Base-by-base conservation (phyloP, 352 stramenopile genomes). In the Thraustochytrium striatum region DNA sequence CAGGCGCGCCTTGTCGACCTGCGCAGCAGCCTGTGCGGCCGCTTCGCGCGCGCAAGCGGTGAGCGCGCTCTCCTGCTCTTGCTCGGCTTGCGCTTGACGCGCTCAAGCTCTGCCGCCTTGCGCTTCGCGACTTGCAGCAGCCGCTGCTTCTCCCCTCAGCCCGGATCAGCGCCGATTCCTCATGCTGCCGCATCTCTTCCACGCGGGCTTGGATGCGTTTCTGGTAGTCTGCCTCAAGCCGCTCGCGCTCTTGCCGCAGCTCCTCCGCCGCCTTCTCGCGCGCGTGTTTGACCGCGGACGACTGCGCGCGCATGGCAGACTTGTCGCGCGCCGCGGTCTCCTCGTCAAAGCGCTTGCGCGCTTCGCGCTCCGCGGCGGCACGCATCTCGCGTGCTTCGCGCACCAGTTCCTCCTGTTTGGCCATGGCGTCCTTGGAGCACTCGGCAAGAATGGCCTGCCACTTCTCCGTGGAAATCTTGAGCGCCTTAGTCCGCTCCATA, bases 381-480 rank as follows among this genome's bases (percentile, higher is more conserved):
- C 53, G 50, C 3, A 9, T 38, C 21, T 70, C 53, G 36, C 35
- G 35, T 3, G 59, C 65, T 32, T 75, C 65, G 11, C 16, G 33
- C 19, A 52, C 39, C 13, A 75, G 52, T 11, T 43, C 41, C 36
- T 75, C 65, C 50, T 75, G 65, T 28, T 75, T 43, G 32, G 28
- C 16, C 8, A 61, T 41, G 16, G 9, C n/a, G 11, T 75, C 19
- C 25, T 58, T 43, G 0, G 65, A 61, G 50, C 65, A 75, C 30
- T 75, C 65, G 2, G 58, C 41, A 7, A 75, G 19, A 5, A 61
- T 43, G 35, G 41, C 41, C 39, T 75, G 65, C 65, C 65, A 75
- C 50, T 75, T 75, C 50, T 75, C 65, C 30, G 65, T 75, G 21
- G 65, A 58, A 25, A 43, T 30, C 30, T 30, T 75, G 43, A 75